Percentiles rank a stretch among this genome's conserved stretches.
Evolutionary conservation across 495 filamentous ascomycete species (phyloP).

Genomic region (Aspergillus sclerotioniger): DNA sequence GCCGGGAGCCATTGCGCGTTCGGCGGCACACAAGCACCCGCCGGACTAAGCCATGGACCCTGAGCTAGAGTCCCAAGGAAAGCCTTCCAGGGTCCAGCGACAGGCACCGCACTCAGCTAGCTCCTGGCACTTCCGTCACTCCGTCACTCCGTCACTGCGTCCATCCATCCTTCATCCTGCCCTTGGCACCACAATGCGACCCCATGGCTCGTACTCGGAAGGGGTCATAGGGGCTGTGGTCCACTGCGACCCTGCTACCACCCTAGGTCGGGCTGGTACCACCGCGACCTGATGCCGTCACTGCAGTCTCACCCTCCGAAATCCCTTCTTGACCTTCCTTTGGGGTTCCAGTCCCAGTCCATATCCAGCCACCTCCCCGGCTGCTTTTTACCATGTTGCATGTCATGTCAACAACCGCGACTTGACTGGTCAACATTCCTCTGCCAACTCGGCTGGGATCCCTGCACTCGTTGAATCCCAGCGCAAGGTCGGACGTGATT

Average conservation of each 20-base stretch:
- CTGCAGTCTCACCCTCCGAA: neutral
- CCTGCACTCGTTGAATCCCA: conserved; percentile 11
- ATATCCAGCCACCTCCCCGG: neutral
- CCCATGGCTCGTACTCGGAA: neutral
- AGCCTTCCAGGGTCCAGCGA: too few relatives aligned
- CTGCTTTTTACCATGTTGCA: neutral
- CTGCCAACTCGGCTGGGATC: neutral
- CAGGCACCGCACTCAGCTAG: too few relatives aligned
- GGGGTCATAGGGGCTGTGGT: neutral
- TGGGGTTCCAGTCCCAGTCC: neutral
- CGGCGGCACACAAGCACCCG: neutral
- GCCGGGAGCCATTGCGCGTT: neutral
- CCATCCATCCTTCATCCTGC: neutral
- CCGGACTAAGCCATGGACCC: neutral
- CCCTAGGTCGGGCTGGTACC: too few relatives aligned
- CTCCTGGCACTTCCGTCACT: too few relatives aligned
- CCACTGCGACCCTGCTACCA: neutral
- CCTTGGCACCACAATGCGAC: neutral
- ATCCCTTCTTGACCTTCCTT: neutral
- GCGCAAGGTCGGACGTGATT: conserved; percentile 8
- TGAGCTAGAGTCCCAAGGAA: neutral
- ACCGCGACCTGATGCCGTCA: conserved; percentile 1
- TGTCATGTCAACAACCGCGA: neutral
- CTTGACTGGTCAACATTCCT: neutral
- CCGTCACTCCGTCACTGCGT: neutral